phyloP scores from a whole-genome alignment of 2,329 filamentous ascomycete species.

The Fusarium chaquense region DNA sequence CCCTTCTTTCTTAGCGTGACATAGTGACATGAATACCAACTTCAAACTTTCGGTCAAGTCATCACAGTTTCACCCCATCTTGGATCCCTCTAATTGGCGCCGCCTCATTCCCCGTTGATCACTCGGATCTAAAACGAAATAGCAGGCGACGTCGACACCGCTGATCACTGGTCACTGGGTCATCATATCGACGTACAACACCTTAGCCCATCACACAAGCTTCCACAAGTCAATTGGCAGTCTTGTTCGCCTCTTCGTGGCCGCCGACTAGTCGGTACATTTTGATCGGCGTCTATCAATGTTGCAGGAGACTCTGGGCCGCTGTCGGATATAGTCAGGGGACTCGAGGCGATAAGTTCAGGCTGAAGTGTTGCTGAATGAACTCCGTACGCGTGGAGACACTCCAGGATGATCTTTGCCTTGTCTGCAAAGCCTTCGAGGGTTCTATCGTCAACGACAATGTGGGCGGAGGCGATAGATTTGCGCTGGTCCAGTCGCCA shows the following conservation, averaged over 20 bases:
- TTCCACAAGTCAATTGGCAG: conserved; percentile 66
- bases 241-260: conserved; percentile 44
- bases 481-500: conserved; percentile 80
- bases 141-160: conserved; percentile 18
- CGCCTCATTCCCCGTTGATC: conserved; percentile 9
- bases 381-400: conserved; percentile 79
- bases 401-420: conserved; percentile 73
- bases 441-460: conserved; percentile 70
- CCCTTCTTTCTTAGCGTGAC: conserved; percentile 22
- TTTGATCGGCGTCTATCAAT: conserved; percentile 20
- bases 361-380: conserved; percentile 79
- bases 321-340: conserved; percentile 26
- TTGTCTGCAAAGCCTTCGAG: conserved; percentile 70
- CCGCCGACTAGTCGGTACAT: conserved; percentile 17
- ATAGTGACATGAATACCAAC: conserved; percentile 18
- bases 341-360: conserved; percentile 55
- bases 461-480: conserved; percentile 75
- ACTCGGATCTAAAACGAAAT: background rate
- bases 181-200: conserved; percentile 57
- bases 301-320: conserved; percentile 19
- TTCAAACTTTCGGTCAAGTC: conserved; percentile 18
- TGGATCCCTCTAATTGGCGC: conserved; percentile 25
- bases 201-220: conserved; percentile 62
- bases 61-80: conserved; percentile 27
- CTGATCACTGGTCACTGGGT: conserved; percentile 33